Evolutionary conservation across 768 basidiomycete species (phyloP).

Genomic region (Neoboletus brunneissimus): DNA sequence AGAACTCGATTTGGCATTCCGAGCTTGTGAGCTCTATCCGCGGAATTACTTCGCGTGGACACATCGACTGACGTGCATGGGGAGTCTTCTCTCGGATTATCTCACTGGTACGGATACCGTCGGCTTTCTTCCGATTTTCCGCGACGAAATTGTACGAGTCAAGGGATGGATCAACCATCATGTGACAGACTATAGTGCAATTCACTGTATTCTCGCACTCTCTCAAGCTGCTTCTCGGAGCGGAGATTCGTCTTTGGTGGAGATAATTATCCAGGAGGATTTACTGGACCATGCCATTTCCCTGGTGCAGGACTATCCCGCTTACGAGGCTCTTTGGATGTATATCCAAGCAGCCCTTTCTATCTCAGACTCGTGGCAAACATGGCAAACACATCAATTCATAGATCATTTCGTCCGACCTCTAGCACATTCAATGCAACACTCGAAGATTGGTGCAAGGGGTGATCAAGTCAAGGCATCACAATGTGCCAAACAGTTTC

Average conservation of each 20-base stretch:
- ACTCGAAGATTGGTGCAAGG: too few relatives aligned
- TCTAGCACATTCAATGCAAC: slow-evolving; percentile 3
- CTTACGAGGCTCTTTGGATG: slow-evolving; percentile 64
- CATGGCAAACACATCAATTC: slow-evolving; percentile 8
- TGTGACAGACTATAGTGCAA: slow-evolving; percentile 64
- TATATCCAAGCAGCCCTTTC: slow-evolving; percentile 32
- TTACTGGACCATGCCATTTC: slow-evolving; percentile 42
- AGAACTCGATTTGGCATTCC: slow-evolving; percentile 49
- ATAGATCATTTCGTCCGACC: slow-evolving; percentile 17
- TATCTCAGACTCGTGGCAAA: not conserved
- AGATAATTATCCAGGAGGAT: slow-evolving; percentile 2
- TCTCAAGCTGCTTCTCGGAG: slow-evolving; percentile 17
- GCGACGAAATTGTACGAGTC: slow-evolving; percentile 37
- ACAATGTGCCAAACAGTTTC: slow-evolving; percentile 11
- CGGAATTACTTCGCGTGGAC: slow-evolving; percentile 77
- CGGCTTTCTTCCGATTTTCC: slow-evolving; percentile 33
- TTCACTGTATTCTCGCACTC: slow-evolving; percentile 51
- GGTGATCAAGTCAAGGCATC: not conserved
- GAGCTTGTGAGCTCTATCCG: slow-evolving; percentile 59
- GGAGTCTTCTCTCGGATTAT: slow-evolving; percentile 24
- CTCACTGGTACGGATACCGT: slow-evolving; percentile 13
- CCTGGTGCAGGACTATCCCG: slow-evolving; percentile 50
- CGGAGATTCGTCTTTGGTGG: slow-evolving; percentile 1
- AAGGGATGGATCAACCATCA: slow-evolving; percentile 60
- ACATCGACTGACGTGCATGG: slow-evolving; percentile 54